Base-by-base conservation (phyloP, 2,329 filamentous ascomycete species). In the Colletotrichum lentis region DNA sequence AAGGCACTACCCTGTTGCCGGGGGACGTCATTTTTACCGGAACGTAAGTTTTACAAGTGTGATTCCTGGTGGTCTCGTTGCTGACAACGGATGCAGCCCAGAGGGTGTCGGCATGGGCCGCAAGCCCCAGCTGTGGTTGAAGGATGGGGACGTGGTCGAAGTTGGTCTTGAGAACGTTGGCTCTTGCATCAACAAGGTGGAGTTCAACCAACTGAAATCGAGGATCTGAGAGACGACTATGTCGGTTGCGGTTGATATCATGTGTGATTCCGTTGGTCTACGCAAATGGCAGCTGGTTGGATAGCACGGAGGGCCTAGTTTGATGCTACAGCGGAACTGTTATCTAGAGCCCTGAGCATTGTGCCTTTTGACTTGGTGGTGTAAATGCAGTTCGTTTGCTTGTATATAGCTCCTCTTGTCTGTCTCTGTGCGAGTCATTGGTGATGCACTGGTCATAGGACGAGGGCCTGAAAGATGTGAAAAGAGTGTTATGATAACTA, bases 31-130 rank as follows among this genome's bases (percentile, higher is more conserved):
- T 91, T 69, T 90, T 90, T 71, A 91, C 88, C 3, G 88, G 88
- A 72, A 91, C 88, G 76, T 84, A 71, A 80, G 82, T 82, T 41
- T 24, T 35, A 11, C 18, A 39, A 39, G 14, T 11, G 24, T 58
- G 5, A 65, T 41, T 41, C 52, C 53, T 3, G 39, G 22, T 12
- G n/a, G 56, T 14, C 3, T 6, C 5, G 7, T 62, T 66, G 58
- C 54, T 70, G 59, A 70, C 59, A 12, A 20, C 8, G 14, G 41
- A 5, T 22, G 24, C 49, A 88, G 86, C 11, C 91, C 90, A 0
- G 85, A 88, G 69, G 91, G 90, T 39, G 90, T 93, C 22, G 90
- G 88, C 1, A 89, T 91, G 86, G 90, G 90, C 16, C 84, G 86
- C 57, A 88, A 85, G 64, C 90, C 90, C 3, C 86, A 84, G 65